Evolutionary conservation across 192 early-diverging fungal genomes (phyloP).

Genomic region (Powellomyces hirtus): DNA sequence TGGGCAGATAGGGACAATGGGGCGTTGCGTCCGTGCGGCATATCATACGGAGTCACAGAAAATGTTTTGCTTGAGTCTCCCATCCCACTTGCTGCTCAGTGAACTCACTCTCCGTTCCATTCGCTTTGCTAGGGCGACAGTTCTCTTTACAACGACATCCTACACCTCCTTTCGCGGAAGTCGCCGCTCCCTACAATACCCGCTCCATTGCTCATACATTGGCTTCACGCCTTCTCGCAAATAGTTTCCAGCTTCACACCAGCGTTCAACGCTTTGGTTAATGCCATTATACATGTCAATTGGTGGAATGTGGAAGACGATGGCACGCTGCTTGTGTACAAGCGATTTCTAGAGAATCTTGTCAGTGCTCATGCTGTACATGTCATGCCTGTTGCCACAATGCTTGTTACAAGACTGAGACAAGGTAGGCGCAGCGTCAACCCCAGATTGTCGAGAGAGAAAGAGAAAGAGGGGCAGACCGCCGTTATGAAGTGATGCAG

Average conservation of each 20-base stretch:
- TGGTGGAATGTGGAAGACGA: constrained; percentile 52
- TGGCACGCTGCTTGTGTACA: constrained; percentile 54
- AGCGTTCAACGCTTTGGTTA: constrained; percentile 41
- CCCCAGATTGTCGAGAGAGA: too few species aligned
- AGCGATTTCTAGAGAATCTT: constrained; percentile 66
- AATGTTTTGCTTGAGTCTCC: background rate
- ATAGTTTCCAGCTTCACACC: constrained; percentile 30
- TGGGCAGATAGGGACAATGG: too few species aligned
- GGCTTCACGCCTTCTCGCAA: constrained; percentile 29
- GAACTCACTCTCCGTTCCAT: background rate
- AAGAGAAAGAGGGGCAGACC: too few species aligned
- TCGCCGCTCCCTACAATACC: constrained; percentile 5
- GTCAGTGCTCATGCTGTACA: constrained; percentile 74
- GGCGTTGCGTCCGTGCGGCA: too few species aligned
- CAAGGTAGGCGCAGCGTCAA: constrained; percentile 53
- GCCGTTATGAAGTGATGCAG: too few species aligned
- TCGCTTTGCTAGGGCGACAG: constrained; percentile 8
- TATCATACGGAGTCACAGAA: too few species aligned
- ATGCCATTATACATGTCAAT: constrained; percentile 58
- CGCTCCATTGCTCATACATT: background rate
- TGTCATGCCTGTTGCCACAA: constrained; percentile 56
- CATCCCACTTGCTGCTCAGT: background rate
- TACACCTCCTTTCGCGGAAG: background rate
- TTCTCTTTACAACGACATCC: constrained; percentile 8
- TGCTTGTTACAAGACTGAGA: constrained; percentile 55